Percentiles rank a stretch among this genome's conserved stretches.
phyloP scores from a whole-genome alignment of 1,284 basidiomycete genomes.

The Neonothopanus nambi region DNA sequence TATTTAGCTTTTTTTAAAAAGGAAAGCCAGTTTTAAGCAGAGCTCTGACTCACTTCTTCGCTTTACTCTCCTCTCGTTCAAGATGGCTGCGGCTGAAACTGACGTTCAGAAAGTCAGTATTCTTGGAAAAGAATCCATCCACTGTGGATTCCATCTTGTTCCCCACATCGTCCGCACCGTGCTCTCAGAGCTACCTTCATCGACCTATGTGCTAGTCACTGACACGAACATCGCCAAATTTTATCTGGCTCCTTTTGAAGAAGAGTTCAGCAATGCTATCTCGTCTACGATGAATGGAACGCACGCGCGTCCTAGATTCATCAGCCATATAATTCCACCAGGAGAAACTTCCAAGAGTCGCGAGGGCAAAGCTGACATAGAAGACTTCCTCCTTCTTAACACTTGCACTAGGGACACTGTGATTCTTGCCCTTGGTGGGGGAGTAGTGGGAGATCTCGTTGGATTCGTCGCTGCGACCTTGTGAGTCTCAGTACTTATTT shows the following conservation, averaged over 20 bases:
- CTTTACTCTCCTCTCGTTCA: conserved; percentile 1
- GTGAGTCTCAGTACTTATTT: conserved; percentile 48
- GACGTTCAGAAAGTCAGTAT: conserved; percentile 78
- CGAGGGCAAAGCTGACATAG: conserved; percentile 89
- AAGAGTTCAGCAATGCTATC: conserved; percentile 55
- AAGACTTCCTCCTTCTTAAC: conserved; percentile 90
- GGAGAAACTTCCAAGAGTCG: conserved; percentile 94
- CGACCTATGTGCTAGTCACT: conserved; percentile 92
- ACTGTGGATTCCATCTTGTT: conserved; percentile 89
- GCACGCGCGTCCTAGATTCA: conserved; percentile 60
- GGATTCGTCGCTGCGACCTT: conserved; percentile 99
- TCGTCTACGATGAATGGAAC: conserved; percentile 22
- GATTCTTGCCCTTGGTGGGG: conserved; percentile 91
- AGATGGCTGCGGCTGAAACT: conserved; percentile 23
- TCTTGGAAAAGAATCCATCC: conserved; percentile 85
- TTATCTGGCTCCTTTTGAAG: conserved; percentile 70
- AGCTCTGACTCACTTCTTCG: not conserved
- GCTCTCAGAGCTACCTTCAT: conserved; percentile 73
- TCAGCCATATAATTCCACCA: conserved; percentile 82
- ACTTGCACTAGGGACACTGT: conserved; percentile 94
- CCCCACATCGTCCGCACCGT: conserved; percentile 86
- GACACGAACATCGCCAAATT: conserved; percentile 87
- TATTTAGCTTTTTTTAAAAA: not conserved
- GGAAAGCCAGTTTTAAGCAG: not conserved
- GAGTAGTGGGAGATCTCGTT: conserved; percentile 94